Percentiles rank a stretch among this genome's conserved stretches.
Evolutionary conservation across 208 protist species (phyloP).

Genomic region (Leishmania guyanensis): DNA sequence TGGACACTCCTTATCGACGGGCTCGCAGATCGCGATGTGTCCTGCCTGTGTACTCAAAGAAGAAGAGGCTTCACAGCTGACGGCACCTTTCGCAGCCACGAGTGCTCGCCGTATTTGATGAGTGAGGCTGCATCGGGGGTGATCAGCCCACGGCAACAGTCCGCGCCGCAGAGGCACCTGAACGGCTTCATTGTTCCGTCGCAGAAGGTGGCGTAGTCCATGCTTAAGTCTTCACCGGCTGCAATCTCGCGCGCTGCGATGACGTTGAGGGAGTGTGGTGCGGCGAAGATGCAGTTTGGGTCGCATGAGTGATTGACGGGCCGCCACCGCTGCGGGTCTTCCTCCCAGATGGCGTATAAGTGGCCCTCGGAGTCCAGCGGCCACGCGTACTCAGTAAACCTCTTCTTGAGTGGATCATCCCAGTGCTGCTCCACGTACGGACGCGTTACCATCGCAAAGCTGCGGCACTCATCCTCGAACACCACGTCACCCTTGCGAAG

Average conservation of each 20-base stretch:
- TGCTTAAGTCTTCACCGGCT: constrained; percentile 77
- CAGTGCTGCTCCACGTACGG: constrained; percentile 68
- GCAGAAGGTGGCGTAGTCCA: constrained; percentile 92
- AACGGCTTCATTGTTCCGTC: constrained; percentile 88
- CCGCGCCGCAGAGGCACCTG: constrained; percentile 68
- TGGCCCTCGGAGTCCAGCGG: constrained; percentile 83
- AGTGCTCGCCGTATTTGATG: constrained; percentile 59
- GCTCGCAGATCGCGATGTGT: background rate
- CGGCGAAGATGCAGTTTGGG: constrained; percentile 82
- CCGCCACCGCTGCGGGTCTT: constrained; percentile 70
- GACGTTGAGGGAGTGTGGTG: constrained; percentile 86
- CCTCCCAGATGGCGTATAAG: constrained; percentile 87
- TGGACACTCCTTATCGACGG: background rate
- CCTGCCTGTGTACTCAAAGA: background rate
- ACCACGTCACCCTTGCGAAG: constrained; percentile 62
- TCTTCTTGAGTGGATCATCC: constrained; percentile 44
- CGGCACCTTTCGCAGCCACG: constrained; percentile 66
- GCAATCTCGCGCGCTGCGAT: constrained; percentile 70
- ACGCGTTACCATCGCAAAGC: constrained; percentile 71
- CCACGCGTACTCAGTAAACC: constrained; percentile 91
- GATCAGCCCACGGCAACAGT: constrained; percentile 65
- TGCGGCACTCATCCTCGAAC: constrained; percentile 80
- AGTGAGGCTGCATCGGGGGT: constrained; percentile 53
- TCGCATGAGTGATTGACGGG: constrained; percentile 91
- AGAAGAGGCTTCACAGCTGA: constrained; percentile 25